Conservation (phyloP, 257 asterid genomes). For the Cruciata laevipes region DNA sequence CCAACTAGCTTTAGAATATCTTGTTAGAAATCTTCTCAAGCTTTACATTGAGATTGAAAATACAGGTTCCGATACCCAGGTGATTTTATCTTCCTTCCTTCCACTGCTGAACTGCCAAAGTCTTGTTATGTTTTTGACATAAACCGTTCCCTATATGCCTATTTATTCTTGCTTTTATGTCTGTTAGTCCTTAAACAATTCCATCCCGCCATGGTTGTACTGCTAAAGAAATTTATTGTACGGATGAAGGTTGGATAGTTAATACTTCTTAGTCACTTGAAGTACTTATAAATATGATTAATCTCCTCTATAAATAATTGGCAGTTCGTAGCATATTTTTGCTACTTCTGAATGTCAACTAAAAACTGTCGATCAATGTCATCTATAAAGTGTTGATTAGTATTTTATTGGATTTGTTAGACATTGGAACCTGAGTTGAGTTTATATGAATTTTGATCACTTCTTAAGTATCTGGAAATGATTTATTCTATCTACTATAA, state of each 20-base stretch:
- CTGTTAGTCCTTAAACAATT: not conserved
- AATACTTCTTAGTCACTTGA: not conserved
- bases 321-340: not conserved
- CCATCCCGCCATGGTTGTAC: not conserved
- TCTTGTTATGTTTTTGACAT: not conserved
- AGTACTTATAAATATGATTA: too few relatives aligned
- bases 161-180: not conserved
- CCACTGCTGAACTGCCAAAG: not conserved
- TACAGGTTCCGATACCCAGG: conserved; percentile 99
- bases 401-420: not conserved
- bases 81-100: conserved; percentile 22
- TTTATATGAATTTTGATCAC: not conserved
- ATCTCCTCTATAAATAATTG: not conserved
- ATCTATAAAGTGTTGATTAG: too few relatives aligned
- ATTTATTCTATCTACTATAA: too few relatives aligned
- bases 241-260: too few relatives aligned
- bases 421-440: not conserved
- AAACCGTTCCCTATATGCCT: not conserved
- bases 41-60: conserved; percentile 94
- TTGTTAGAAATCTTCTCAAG: conserved; percentile 85
- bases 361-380: not conserved
- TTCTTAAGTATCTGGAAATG: not conserved
- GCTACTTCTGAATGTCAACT: not conserved
- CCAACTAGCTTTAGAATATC: conserved; percentile 75
- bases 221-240: too few relatives aligned